Conservation (phyloP, 2,329 filamentous ascomycete species). For the Neofusicoccum umdonicola region DNA sequence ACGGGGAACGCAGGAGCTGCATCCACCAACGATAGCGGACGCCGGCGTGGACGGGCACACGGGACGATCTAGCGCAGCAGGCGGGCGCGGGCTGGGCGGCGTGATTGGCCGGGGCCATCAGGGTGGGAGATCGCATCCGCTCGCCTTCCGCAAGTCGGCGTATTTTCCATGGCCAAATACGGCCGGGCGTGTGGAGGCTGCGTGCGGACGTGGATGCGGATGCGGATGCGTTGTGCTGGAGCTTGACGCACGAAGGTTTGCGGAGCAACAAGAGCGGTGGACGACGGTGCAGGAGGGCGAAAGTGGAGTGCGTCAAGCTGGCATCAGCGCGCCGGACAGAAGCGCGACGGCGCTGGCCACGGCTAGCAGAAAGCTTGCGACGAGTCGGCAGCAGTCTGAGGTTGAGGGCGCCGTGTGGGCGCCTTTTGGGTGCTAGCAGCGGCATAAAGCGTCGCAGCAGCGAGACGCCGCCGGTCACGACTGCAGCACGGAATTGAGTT, state of each 20-base stretch:
- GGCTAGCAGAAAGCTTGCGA: not conserved
- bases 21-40: slow-evolving; percentile 4
- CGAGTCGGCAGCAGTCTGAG: slow-evolving; percentile 5
- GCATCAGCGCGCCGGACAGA: slow-evolving; percentile 8
- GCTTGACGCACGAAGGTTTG: not conserved
- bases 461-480: slow-evolving; percentile 7
- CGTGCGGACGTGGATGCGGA: slow-evolving; percentile 6
- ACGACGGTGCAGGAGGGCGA: not conserved
- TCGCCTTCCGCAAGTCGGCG: slow-evolving; percentile 9
- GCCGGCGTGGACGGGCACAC: not conserved
- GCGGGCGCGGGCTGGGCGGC: not conserved
- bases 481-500: slow-evolving; percentile 2
- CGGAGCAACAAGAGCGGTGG: slow-evolving; percentile 5
- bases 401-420: not conserved
- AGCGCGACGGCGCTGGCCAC: not conserved
- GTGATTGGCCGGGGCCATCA: slow-evolving; percentile 10
- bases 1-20: slow-evolving; percentile 5
- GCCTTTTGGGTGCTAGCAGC: not conserved
- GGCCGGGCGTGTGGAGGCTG: slow-evolving; percentile 11
- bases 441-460: slow-evolving; percentile 5
- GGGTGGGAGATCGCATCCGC: slow-evolving; percentile 11
- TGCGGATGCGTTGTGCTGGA: slow-evolving; percentile 1
- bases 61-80: slow-evolving; percentile 14
- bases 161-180: slow-evolving; percentile 2
- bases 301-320: slow-evolving; percentile 8